Conservation (phyloP, 2,329 filamentous ascomycete genomes). For the Fusarium oligoseptatum region DNA sequence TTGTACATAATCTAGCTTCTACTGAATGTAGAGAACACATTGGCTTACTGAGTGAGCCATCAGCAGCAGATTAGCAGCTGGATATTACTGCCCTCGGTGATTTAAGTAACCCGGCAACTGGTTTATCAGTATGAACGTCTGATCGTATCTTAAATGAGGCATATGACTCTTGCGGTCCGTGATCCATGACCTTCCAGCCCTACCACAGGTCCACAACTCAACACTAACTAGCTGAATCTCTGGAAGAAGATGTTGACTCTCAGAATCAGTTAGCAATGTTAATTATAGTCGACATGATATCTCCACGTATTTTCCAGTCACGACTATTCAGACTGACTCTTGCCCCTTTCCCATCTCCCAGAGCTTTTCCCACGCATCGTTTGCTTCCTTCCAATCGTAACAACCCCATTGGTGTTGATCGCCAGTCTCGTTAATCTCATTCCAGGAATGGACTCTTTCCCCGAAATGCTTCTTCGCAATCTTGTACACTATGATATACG, state of each 20-base stretch:
- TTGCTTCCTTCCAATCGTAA: not conserved
- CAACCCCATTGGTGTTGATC: not conserved
- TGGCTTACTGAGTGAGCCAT: not conserved
- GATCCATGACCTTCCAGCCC: too few relatives aligned
- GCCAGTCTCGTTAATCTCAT: not conserved
- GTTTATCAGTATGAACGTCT: not conserved
- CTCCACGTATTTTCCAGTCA: not conserved
- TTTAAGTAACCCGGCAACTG: not conserved
- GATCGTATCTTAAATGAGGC: too few relatives aligned
- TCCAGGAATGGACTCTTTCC: not conserved
- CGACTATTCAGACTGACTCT: not conserved
- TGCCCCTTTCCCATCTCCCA: not conserved
- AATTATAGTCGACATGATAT: not conserved
- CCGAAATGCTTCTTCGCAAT: conserved; percentile 14
- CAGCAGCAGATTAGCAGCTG: not conserved
- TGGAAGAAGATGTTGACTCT: not conserved
- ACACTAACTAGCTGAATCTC: not conserved
- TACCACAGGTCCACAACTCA: too few relatives aligned
- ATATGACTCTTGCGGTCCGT: too few relatives aligned
- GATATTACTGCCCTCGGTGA: not conserved
- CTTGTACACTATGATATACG: not conserved
- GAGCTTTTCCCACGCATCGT: not conserved
- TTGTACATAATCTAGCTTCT: not conserved
- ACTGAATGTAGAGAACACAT: not conserved
- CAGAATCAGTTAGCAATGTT: not conserved